Base-by-base conservation (phyloP, 768 basidiomycete species). In the Pisolithus albus region DNA sequence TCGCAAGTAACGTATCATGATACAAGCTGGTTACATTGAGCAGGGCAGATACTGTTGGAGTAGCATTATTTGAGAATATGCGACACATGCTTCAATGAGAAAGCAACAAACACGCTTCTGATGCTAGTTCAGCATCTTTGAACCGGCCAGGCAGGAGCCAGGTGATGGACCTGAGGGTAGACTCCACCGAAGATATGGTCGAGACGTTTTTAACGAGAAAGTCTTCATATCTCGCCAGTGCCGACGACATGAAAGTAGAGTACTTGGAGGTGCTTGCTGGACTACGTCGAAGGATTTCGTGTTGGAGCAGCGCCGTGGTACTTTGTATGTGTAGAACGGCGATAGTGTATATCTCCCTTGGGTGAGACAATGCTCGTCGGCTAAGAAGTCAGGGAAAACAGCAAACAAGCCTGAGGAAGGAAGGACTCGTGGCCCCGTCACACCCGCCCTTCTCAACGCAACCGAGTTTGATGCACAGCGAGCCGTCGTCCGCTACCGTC, bases 141-240 rank as follows among this genome's bases (percentile, higher is more conserved):
- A 98, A 97, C 57, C 93, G 80, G 54, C 94, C 94, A 41, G 95
- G 95, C 41, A 98, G 72, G 61, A 98, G 84, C 93, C 94, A 98
- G 43, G 92, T 93, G 52, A 97, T 71, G 37, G 92, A 93, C 57
- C 92, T 77, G 56, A 98, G 70, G 24, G 87, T 83, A 16, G 88
- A 91, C 69, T 98, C 95, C 59, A 97, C 71, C n/a, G 84, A 81
- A 18, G 87, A 84, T 47, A 97, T 88, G 19, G 88, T 83, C 2
- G 85, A 82, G 21, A 88, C 83, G 70, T 97, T 96, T 51, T 84
- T 78, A 52, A 96, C 72, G 53, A 96, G 76, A 61, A 92, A 88
- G 24, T 78, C 70, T 64, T 94, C 92, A 69, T 95, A 95, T 65
- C 74, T 82, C 55, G 80, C 81, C 59, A 84, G 61, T 38, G 80